Evolutionary conservation across 2,329 filamentous ascomycete genomes (phyloP), one percentile per base, ranked within the genome.

Genomic region (Biscogniauxia sp.): DNA sequence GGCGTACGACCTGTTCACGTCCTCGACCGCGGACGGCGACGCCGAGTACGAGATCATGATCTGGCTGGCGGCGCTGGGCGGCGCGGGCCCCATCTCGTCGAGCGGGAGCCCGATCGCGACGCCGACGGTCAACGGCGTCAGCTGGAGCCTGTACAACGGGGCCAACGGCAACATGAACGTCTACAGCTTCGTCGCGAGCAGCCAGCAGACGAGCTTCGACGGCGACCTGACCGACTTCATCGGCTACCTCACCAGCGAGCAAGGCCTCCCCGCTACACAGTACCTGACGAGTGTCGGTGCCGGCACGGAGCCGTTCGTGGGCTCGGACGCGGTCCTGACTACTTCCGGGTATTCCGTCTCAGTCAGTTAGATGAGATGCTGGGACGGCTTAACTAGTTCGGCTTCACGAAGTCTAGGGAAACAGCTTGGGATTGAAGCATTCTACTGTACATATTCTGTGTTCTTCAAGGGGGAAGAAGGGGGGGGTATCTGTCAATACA

Each of bases 1-100:
- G 8, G 76, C 84, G 25, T 88, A 86, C 69, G 84, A 87, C 70
- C 69, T 87, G 51, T 88, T 87, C 75, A 83, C 83, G 19, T 75
- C 76, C 3, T 73, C 74, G 13, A 76, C 78, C 20, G 75, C 77
- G 17, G 75, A 79, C 13, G 73, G 72, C 23, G 78, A 76, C 51
- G 70, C 78, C n/a, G 77, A 84, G 66, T 87, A 85, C 70, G 86
- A 88, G 73, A 78, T 88, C 69, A 88, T 72, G 70, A 56, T 71
- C 53, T 71, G 69, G 69, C 68, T 72, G 5, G 68, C 62, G 17
- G 68, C 69, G n/a, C 61, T 66, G 52, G 69, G 70, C 32, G 69
- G 69, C 28, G 69, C 69, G 2, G 69, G 69, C 13, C 74, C 61
- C 41, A 71, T 63, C 67, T 81, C 79, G 19, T 68, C 72, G 49